These are phyloP conservation scores for Penicillium sp. DNA, from an alignment of 2,329 filamentous ascomycete genomes.

Conservation along the genomic window DNA sequence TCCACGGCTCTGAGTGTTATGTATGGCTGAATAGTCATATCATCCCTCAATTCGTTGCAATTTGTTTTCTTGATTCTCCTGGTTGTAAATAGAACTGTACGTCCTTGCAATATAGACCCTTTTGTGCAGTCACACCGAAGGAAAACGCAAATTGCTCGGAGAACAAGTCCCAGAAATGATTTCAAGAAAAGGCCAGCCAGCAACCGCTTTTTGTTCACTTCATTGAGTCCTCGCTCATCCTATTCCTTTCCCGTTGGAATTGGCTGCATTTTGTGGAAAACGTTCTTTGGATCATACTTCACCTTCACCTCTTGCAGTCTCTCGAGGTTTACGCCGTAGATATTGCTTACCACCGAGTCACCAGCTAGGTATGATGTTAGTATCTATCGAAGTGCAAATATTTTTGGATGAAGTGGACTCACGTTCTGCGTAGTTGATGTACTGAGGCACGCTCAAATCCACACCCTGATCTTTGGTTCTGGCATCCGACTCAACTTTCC, in stretches of 20 bases:
- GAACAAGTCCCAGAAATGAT: not conserved
- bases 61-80: not conserved
- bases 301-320: slow-evolving; percentile 47
- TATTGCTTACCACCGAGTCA: slow-evolving; percentile 36
- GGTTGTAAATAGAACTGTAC: not conserved
- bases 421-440: slow-evolving; percentile 40
- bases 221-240: no score
- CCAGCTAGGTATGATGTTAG: slow-evolving; percentile 29
- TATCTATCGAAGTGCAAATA: not conserved
- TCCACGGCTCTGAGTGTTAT: slow-evolving; percentile 14
- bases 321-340: slow-evolving; percentile 48
- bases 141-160: no score
- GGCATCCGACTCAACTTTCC: slow-evolving; percentile 27
- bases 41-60: not conserved
- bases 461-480: not conserved
- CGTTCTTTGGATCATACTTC: slow-evolving; percentile 48
- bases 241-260: slow-evolving; percentile 19
- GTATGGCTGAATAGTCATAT: not conserved
- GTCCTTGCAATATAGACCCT: not conserved
- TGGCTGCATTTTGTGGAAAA: slow-evolving; percentile 49
- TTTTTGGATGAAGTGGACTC: slow-evolving; percentile 11
- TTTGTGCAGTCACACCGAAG: not conserved
- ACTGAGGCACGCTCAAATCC: slow-evolving; percentile 31
- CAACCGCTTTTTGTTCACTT: not conserved
- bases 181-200: no score